Base-by-base conservation (phyloP, 257 asterid species). In the Solanum ossicruentum region DNA sequence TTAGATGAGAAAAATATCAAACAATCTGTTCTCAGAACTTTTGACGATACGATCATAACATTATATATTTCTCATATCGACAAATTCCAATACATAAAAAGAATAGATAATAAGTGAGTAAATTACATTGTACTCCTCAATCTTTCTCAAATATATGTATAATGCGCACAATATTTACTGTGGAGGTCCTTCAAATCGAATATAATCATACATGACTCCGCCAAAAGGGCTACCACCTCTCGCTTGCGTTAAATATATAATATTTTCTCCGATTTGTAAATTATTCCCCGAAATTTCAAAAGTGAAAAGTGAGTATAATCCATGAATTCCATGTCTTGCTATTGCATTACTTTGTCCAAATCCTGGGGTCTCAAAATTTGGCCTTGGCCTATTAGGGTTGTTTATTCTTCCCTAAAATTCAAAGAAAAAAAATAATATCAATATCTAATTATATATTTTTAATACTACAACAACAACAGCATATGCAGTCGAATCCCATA, bases 291-390 rank as follows among this genome's bases (percentile, higher is more conserved):
- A 13, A 3, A 93, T 66, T 3, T 12, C 20, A 70, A 91, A 81
- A 12, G 81, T 88, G 80, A 88, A 90, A 3, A 89, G 72, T 72
- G 43, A 79, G 82, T 91, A 89, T 16, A 91, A 8, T 6, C 95
- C 97, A 28, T 86, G 93, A 75, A 89, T 90, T 3, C 95, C 93
- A 80, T 93, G 95, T 54, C 98, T 90, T n/a, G 95, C 94, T 3
- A 93, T 57, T 9, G 96, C 93, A 20, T 92, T 92, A 84, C 92
- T 96, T 65, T 26, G 82, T 52, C 94, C 95, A 32, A 92, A 84
- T 10, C 12, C 5, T 4, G 88, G 90, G 1, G 93, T 91, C 1
- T 81, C 72, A 55, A 90, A 90, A 20, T 54, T 7, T 71, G 85
- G 69, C 43, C 43, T 77, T 77, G 16, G 69, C 7, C 81, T 56